These are phyloP conservation scores for Cystobasidium ongulense DNA, from an alignment of 768 basidiomycete species.

Conservation along the genomic window DNA sequence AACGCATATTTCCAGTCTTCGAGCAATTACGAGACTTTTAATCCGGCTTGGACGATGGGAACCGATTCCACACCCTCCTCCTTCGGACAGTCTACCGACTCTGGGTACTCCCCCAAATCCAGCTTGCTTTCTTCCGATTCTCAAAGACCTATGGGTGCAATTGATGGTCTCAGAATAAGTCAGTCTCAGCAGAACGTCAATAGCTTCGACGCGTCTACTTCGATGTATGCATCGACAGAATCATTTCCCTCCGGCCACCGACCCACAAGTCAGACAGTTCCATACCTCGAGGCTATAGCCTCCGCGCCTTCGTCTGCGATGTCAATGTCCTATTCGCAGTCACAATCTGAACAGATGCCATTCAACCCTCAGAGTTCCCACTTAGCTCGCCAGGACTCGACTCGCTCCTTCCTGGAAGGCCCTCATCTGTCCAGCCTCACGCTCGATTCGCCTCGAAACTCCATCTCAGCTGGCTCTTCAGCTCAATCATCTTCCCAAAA, in stretches of 20 bases:
- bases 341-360: not conserved
- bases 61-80: not conserved
- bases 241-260: not conserved
- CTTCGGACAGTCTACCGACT: not conserved
- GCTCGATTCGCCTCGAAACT: constrained; percentile 10
- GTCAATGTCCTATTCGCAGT: not conserved
- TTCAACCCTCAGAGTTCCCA: not conserved
- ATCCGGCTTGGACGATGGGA: not conserved
- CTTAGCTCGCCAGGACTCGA: not conserved
- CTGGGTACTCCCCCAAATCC: not conserved
- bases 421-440: constrained; percentile 4
- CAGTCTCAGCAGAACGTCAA: not conserved
- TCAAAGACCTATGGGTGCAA: not conserved
- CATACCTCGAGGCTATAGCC: not conserved
- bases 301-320: not conserved
- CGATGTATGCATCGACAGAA: not conserved
- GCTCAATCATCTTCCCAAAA: constrained; percentile 7
- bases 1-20: not conserved
- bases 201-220: not conserved
- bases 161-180: not conserved
- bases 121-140: not conserved
- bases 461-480: constrained; percentile 16
- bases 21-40: not conserved
- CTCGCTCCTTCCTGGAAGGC: not conserved
- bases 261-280: not conserved